A percentile compares a stretch with the other conserved stretches of the same genome.
Evolutionary conservation across 2,329 filamentous ascomycete genomes (phyloP).

Genomic region (Akanthomyces dipterigenus): DNA sequence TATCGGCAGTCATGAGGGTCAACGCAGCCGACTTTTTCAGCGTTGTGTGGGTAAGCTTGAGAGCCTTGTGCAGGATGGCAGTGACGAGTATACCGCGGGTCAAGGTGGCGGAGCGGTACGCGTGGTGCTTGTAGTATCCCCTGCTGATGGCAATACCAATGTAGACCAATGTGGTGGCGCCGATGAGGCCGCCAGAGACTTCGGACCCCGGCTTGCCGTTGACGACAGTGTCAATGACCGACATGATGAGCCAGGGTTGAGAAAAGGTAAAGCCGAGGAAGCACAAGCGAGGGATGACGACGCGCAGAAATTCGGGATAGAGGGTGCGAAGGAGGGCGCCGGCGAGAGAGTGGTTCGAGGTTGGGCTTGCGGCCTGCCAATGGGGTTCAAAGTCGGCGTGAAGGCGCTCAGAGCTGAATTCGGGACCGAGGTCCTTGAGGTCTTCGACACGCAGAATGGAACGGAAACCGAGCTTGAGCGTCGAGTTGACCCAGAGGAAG

Average conservation of each 20-base stretch:
- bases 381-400: neutral
- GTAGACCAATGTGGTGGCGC: slow-evolving; percentile 8
- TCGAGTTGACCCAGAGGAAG: slow-evolving; percentile 12
- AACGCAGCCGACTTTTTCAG: slow-evolving; percentile 10
- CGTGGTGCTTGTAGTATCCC: slow-evolving; percentile 10
- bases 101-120: slow-evolving; percentile 6
- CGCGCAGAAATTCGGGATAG: slow-evolving; percentile 3
- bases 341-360: slow-evolving; percentile 6
- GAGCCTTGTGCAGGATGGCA: slow-evolving; percentile 7
- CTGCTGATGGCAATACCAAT: slow-evolving; percentile 7
- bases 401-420: slow-evolving; percentile 7
- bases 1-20: slow-evolving; percentile 8
- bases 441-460: slow-evolving; percentile 4
- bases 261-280: slow-evolving; percentile 10
- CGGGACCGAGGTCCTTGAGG: slow-evolving; percentile 8
- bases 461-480: slow-evolving; percentile 7
- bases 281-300: slow-evolving; percentile 3
- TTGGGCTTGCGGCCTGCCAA: slow-evolving; percentile 1
- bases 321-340: neutral
- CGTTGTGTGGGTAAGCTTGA: slow-evolving; percentile 4
- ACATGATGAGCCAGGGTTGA: slow-evolving; percentile 6
- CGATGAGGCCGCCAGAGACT: slow-evolving; percentile 4
- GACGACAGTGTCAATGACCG: slow-evolving; percentile 1
- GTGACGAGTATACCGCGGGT: slow-evolving; percentile 9
- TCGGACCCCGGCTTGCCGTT: neutral